Conservation (phyloP, 2,329 filamentous ascomycete species). For the Lecanicillium sp. region DNA sequence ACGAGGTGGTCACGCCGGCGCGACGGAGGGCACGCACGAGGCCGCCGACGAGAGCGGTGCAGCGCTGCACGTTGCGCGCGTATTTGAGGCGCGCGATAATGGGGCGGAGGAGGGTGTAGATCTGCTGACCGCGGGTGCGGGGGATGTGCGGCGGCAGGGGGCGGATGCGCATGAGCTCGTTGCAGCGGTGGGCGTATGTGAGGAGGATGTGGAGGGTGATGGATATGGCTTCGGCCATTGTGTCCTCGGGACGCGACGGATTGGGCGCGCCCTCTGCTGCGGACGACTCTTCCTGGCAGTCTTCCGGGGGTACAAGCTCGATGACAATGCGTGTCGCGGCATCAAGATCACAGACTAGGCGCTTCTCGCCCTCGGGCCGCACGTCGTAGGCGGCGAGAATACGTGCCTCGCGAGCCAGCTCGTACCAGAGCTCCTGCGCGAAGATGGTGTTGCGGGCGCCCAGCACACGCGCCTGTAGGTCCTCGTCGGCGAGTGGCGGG, state of each 20-base stretch:
- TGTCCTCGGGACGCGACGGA: conserved; percentile 34
- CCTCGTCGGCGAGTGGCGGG: neutral
- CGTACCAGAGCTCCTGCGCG: conserved; percentile 83
- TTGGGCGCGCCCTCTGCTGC: conserved; percentile 22
- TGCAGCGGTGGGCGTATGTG: conserved; percentile 70
- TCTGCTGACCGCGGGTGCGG: conserved; percentile 32
- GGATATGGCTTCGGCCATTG: conserved; percentile 58
- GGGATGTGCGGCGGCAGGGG: conserved; percentile 37
- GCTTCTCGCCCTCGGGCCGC: conserved; percentile 51
- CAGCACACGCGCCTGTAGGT: conserved; percentile 54
- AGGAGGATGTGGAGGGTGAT: conserved; percentile 70
- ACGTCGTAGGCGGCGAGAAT: conserved; percentile 66
- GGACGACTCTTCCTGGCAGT: conserved; percentile 24
- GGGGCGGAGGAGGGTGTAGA: conserved; percentile 46
- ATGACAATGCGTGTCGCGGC: conserved; percentile 52
- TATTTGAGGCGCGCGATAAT: conserved; percentile 45
- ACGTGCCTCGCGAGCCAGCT: conserved; percentile 77
- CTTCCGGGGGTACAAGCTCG: conserved; percentile 58
- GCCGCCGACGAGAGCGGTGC: conserved; percentile 37
- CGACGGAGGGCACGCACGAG: conserved; percentile 39
- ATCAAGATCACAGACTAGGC: conserved; percentile 51
- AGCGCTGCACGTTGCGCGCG: conserved; percentile 33
- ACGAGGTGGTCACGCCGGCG: conserved; percentile 38
- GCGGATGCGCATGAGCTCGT: conserved; percentile 61
- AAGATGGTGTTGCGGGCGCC: conserved; percentile 74